Evolutionary conservation across 1,284 basidiomycete species (phyloP).

Genomic region (Omphalotus olearius): DNA sequence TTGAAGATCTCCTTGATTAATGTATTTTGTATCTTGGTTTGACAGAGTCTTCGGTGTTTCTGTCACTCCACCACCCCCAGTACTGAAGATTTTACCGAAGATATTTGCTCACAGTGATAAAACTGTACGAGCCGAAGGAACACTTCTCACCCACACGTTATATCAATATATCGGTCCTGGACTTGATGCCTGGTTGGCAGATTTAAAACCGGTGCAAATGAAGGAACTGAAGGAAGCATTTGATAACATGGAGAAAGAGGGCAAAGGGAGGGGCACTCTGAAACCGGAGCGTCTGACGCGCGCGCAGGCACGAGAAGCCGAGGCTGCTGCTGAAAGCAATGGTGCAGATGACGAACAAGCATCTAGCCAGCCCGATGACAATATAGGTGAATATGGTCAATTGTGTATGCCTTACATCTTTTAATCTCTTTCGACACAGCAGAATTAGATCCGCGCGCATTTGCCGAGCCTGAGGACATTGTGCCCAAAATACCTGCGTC

Average conservation of each 20-base stretch:
- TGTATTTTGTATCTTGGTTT: conserved; percentile 2
- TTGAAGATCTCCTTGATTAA: neutral
- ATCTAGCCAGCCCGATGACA: conserved; percentile 28
- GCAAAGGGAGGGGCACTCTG: conserved; percentile 77
- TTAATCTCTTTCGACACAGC: conserved; percentile 24
- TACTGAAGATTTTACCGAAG: conserved; percentile 87
- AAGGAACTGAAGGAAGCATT: conserved; percentile 95
- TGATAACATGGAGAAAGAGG: conserved; percentile 77
- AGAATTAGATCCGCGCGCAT: conserved; percentile 74
- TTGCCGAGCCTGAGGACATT: conserved; percentile 84
- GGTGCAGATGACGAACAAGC: conserved; percentile 34
- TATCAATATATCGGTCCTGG: conserved; percentile 90
- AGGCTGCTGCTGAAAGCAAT: conserved; percentile 43
- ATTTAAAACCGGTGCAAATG: conserved; percentile 97
- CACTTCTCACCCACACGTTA: conserved; percentile 69
- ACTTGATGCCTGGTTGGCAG: conserved; percentile 84
- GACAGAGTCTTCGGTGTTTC: conserved; percentile 80
- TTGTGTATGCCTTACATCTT: conserved; percentile 5
- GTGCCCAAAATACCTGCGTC: conserved; percentile 72
- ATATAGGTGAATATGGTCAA: conserved; percentile 23
- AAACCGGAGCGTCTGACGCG: conserved; percentile 82
- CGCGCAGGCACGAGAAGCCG: conserved; percentile 72
- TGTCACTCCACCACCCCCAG: conserved; percentile 69
- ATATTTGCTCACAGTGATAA: conserved; percentile 97
- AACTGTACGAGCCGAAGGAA: conserved; percentile 91